phyloP scores from a whole-genome alignment of 495 filamentous ascomycete species.

The Glutinoglossum americanum region DNA sequence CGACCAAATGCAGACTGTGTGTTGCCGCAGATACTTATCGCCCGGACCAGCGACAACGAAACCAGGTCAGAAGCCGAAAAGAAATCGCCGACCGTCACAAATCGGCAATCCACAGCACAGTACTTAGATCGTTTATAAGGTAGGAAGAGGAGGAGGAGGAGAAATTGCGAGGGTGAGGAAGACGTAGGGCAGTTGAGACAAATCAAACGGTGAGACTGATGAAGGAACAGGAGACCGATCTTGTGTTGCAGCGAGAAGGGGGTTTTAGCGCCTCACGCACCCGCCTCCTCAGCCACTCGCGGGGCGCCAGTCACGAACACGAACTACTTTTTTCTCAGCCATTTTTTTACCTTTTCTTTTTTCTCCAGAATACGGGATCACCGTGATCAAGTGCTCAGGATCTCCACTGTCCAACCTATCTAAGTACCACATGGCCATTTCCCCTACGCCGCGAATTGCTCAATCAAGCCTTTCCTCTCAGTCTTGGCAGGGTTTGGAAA shows the following conservation, averaged over 20 bases:
- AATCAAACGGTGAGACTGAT: not conserved
- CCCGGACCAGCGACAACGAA: not conserved
- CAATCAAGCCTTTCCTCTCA: not conserved
- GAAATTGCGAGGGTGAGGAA: not conserved
- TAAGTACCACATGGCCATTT: no score
- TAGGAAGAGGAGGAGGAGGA: not conserved
- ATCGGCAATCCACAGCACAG: not conserved
- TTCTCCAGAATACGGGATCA: no score
- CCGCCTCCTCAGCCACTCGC: conserved; percentile 1
- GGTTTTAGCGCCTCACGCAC: conserved; percentile 1
- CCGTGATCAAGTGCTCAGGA: no score
- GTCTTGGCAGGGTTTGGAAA: not conserved
- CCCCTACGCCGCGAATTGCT: not conserved
- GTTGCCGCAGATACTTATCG: not conserved
- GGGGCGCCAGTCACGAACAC: not conserved
- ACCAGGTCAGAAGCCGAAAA: not conserved
- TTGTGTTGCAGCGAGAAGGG: conserved; percentile 1
- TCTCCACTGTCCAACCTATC: no score
- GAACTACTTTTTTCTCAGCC: not conserved
- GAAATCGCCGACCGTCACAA: not conserved
- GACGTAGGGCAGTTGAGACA: not conserved
- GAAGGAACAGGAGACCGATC: not conserved
- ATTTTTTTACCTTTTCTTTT: not conserved
- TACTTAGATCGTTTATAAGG: not conserved
- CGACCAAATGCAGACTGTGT: not conserved